Conservation (phyloP, 331 rosid genomes). For the Malus hybrid region DNA sequence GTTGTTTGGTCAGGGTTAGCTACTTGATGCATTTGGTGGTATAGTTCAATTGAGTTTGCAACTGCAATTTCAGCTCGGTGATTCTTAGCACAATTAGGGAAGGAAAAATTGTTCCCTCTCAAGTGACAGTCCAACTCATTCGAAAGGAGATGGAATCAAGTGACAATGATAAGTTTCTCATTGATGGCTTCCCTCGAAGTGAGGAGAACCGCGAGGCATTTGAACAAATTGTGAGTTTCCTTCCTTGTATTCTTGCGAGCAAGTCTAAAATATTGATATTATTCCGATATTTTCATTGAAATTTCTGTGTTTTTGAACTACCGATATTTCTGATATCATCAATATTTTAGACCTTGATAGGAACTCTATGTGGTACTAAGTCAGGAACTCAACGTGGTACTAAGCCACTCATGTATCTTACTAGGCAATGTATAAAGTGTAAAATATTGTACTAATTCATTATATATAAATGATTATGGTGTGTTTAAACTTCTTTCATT, state of each 20-base stretch:
- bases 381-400: too few relatives aligned
- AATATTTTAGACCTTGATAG: too few relatives aligned
- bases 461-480: too few relatives aligned
- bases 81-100: conserved; percentile 62
- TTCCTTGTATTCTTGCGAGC: conserved; percentile 12
- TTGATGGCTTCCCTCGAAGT: conserved; percentile 89
- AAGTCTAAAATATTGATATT: too few relatives aligned
- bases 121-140: conserved; percentile 68
- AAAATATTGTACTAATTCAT: too few relatives aligned
- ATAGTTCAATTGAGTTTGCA: conserved; percentile 12
- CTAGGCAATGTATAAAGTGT: too few relatives aligned
- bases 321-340: too few relatives aligned
- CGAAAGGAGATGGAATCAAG: conserved; percentile 69
- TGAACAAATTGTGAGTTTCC: conserved; percentile 64
- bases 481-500: too few relatives aligned
- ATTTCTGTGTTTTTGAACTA: too few relatives aligned
- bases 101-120: conserved; percentile 90
- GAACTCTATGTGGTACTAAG: too few relatives aligned
- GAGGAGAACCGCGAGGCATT: conserved; percentile 89
- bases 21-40: background rate
- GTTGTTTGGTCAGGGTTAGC: background rate
- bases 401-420: too few relatives aligned
- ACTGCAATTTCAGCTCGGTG: conserved; percentile 54
- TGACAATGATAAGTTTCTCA: conserved; percentile 56
- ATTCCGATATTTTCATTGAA: too few relatives aligned